These are phyloP conservation scores for Cytospora leucostoma DNA, from an alignment of 2,329 filamentous ascomycete genomes.

Conservation along the genomic window DNA sequence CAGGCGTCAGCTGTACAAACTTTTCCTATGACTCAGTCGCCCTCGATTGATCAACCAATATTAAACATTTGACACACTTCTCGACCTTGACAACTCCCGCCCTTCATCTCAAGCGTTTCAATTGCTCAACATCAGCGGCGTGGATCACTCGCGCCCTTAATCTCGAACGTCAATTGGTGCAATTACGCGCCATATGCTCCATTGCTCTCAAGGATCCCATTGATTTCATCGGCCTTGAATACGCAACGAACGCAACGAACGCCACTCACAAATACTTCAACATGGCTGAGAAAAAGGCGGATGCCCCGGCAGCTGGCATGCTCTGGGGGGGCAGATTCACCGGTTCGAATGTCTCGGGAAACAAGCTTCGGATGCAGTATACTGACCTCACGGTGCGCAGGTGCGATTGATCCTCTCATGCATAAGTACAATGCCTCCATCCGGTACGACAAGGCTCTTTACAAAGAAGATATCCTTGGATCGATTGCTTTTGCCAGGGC, in stretches of 20 bases:
- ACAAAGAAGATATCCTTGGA: too few relatives aligned
- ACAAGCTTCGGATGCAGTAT: conserved; percentile 27
- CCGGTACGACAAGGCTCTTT: too few relatives aligned
- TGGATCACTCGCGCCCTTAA: conserved; percentile 14
- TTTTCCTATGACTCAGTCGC: too few relatives aligned
- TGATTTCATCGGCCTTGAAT: conserved; percentile 11
- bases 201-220: conserved; percentile 19
- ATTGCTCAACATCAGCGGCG: conserved; percentile 12
- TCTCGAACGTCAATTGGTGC: conserved; percentile 17
- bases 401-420: too few relatives aligned
- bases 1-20: conserved; percentile 6
- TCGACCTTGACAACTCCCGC: conserved; percentile 12
- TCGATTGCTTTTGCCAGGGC: too few relatives aligned
- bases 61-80: conserved; percentile 11
- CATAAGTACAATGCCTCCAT: too few relatives aligned
- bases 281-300: conserved; percentile 30
- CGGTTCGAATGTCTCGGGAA: conserved; percentile 40
- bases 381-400: conserved; percentile 39
- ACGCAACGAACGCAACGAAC: conserved; percentile 19
- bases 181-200: conserved; percentile 17
- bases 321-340: conserved; percentile 65
- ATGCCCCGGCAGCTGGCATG: conserved; percentile 41
- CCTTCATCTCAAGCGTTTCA: conserved; percentile 13
- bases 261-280: conserved; percentile 4
- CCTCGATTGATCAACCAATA: conserved; percentile 5